Conservation (phyloP, 2,329 filamentous ascomycete species). For the Colletotrichum paranaense region DNA sequence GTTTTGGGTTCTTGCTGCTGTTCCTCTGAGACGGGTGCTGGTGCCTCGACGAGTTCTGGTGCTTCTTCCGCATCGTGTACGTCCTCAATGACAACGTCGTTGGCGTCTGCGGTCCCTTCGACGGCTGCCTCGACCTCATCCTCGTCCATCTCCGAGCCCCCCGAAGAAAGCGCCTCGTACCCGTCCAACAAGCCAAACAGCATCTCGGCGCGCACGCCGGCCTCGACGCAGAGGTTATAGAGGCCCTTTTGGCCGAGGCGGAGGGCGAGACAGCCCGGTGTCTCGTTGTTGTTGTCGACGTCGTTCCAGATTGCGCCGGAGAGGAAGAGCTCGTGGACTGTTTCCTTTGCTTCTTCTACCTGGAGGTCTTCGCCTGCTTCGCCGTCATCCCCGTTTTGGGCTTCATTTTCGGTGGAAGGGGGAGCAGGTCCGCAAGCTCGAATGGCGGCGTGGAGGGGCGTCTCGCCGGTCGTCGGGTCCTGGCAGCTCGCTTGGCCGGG, state of each 20-base stretch:
- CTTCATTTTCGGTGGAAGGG: neutral
- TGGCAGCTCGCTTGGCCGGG: slow-evolving; percentile 78
- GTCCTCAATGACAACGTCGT: slow-evolving; percentile 41
- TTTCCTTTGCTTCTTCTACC: slow-evolving; percentile 72
- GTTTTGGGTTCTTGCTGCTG: slow-evolving; percentile 40
- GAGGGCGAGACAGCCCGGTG: slow-evolving; percentile 87
- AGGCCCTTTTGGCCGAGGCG: slow-evolving; percentile 75
- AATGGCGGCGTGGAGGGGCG: slow-evolving; percentile 90
- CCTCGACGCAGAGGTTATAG: slow-evolving; percentile 87
- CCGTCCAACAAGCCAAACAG: slow-evolving; percentile 84
- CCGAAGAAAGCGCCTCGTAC: slow-evolving; percentile 78
- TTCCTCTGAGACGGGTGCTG: slow-evolving; percentile 25
- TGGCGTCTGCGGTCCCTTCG: slow-evolving; percentile 44
- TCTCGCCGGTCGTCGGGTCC: slow-evolving; percentile 86
- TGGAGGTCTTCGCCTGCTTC: slow-evolving; percentile 42
- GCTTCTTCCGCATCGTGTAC: slow-evolving; percentile 39
- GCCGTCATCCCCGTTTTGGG: slow-evolving; percentile 45
- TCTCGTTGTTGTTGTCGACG: slow-evolving; percentile 86
- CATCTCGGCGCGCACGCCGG: slow-evolving; percentile 90
- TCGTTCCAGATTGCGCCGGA: slow-evolving; percentile 98
- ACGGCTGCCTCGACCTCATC: slow-evolving; percentile 58
- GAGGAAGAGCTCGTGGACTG: slow-evolving; percentile 81
- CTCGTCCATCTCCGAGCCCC: slow-evolving; percentile 54
- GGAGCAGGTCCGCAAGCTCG: slow-evolving; percentile 71
- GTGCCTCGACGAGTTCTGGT: slow-evolving; percentile 41